A percentile compares a stretch with the other conserved stretches of the same genome.
These are phyloP conservation scores for Termitomyces sp. DNA, from an alignment of 768 basidiomycete species.

Conservation along the genomic window DNA sequence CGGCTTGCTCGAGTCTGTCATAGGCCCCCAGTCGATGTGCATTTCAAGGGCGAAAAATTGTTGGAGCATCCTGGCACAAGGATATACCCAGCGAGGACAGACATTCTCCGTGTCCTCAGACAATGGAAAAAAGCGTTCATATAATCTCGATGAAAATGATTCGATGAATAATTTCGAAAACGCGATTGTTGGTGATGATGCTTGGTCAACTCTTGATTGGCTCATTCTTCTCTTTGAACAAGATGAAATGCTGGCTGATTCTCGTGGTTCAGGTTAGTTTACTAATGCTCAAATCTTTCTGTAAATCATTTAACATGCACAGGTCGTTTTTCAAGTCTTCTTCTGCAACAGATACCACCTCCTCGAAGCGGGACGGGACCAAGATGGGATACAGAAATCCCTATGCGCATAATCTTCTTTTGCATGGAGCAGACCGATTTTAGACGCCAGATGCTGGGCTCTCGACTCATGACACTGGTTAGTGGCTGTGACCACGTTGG, in stretches of 20 bases:
- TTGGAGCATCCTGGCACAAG: constrained; percentile 58
- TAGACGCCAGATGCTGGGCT: constrained; percentile 27
- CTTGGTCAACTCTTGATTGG: constrained; percentile 76
- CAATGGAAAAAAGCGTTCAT: constrained; percentile 31
- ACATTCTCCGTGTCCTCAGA: constrained; percentile 25
- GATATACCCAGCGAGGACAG: constrained; percentile 40
- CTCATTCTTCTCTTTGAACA: constrained; percentile 63
- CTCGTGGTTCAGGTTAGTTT: constrained; percentile 33
- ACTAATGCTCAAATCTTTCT: not conserved
- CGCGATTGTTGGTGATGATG: constrained; percentile 50
- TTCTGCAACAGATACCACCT: constrained; percentile 57
- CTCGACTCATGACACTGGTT: constrained; percentile 28
- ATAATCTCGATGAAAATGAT: constrained; percentile 21
- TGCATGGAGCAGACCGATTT: constrained; percentile 28
- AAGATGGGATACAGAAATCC: constrained; percentile 53
- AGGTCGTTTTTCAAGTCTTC: constrained; percentile 42
- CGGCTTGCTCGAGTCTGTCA: constrained; percentile 50
- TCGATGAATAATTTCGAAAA: constrained; percentile 14
- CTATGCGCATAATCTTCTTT: constrained; percentile 44
- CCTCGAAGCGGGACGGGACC: constrained; percentile 41
- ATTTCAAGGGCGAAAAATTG: constrained; percentile 51
- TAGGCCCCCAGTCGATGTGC: constrained; percentile 51
- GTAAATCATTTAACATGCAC: not conserved
- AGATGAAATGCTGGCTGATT: constrained; percentile 43
- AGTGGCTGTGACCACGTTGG: constrained; percentile 12